Conservation (phyloP, 352 stramenopile genomes). For the Thalassiosira hispida region DNA sequence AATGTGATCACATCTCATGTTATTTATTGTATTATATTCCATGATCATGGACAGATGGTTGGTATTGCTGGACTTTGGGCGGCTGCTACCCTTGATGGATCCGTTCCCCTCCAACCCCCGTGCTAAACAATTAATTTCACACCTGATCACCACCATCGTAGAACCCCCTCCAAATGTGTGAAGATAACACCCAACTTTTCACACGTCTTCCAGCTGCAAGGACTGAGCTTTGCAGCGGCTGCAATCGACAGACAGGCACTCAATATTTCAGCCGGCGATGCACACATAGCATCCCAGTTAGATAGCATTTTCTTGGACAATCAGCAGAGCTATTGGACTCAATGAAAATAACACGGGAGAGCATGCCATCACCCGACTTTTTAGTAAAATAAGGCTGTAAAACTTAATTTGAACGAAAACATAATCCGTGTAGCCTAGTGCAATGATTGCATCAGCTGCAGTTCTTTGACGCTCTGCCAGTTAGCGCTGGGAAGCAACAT, state of each 20-base stretch:
- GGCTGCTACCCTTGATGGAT: constrained; percentile 67
- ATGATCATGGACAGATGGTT: too few relatives aligned
- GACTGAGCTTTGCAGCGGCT: neutral
- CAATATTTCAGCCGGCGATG: constrained; percentile 6
- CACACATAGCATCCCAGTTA: constrained; percentile 16
- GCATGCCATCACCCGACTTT: constrained; percentile 7
- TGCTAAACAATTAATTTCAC: constrained; percentile 27
- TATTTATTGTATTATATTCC: too few relatives aligned
- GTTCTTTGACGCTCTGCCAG: too few relatives aligned
- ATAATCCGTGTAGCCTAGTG: too few relatives aligned
- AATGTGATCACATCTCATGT: too few relatives aligned
- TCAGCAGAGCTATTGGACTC: constrained; percentile 11
- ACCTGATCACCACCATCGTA: constrained; percentile 1
- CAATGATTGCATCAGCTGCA: too few relatives aligned
- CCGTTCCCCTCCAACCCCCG: constrained; percentile 71
- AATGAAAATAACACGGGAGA: constrained; percentile 2
- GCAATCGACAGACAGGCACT: neutral
- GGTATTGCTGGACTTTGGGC: constrained; percentile 71
- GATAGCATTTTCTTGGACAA: constrained; percentile 8
- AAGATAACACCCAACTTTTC: neutral
- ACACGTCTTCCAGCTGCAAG: neutral
- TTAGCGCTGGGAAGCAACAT: too few relatives aligned
- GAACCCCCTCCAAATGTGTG: neutral
- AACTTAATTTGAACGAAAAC: constrained; percentile 21
- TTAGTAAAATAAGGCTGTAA: constrained; percentile 41